Evolutionary conservation across 1,284 basidiomycete genomes (phyloP), one percentile per base, ranked within the genome.

Genomic region (Anthracocystis setariae): DNA sequence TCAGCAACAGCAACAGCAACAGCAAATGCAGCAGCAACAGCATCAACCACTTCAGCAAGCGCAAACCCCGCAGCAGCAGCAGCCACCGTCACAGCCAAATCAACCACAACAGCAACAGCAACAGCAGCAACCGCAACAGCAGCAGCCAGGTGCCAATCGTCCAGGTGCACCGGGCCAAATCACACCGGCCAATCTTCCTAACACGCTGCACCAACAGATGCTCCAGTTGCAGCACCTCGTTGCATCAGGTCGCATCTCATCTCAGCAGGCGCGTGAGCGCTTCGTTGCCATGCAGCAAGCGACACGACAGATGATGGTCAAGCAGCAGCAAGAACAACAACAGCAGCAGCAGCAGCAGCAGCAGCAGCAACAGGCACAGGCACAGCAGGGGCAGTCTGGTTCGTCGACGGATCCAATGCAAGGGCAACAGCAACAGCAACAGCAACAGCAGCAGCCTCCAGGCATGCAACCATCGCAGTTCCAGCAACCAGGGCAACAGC

Each of bases 271-370:
- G 7, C 69, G 69, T 8, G 72, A 74, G 27, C 74, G 74, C 7
- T 78, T 76, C 38, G 45, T 72, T 15, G 74, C 76, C 17, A 74
- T 75, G 57, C 76, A 77, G 60, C 73, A 75, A 25, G 73, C 75
- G 3, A 61, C 74, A 38, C 66, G 74, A 23, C 63, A 66, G 18
- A 63, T 72, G 69, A 67, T 72, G 63, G 53, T 67, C 48, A 55
- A 67, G 52, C 69, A 67, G 46, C 68, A 71, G 44, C 68, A 68
- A 25, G 29, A 58, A 10, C 56, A 60, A 12, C 7, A 5, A 29
- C 62, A 65, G 39, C 55, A 65, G 38, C 18, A 18, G 27, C 50
- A 57, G 32, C 53, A 60, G 32, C 53, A 51, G 24, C 60, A 65
- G 27, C 58, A 33, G 29, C 59, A 69, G 43, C 43, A 39, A 8